A percentile compares a stretch with the other conserved stretches of the same genome.
These are phyloP conservation scores for Cornus controversa DNA, from an alignment of 148 eudicot species.

Conservation along the genomic window DNA sequence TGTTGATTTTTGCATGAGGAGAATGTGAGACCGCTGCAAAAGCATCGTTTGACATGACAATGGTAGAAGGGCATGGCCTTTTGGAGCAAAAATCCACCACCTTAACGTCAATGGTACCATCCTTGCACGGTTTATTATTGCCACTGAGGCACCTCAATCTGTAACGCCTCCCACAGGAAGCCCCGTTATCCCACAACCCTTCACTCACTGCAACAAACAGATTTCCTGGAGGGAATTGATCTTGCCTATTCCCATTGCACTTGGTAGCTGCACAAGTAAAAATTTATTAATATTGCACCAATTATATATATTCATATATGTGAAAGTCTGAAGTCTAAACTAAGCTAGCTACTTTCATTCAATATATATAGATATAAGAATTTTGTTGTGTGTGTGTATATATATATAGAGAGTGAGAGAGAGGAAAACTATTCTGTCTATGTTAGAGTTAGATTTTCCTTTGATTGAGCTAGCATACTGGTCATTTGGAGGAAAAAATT, in stretches of 20 bases:
- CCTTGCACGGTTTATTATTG: constrained; percentile 30
- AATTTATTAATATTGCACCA: too few species aligned
- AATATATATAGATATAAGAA: too few species aligned
- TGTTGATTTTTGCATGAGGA: constrained; percentile 26
- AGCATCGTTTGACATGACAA: constrained; percentile 31
- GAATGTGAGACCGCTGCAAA: constrained; percentile 24
- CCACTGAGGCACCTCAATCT: constrained; percentile 42
- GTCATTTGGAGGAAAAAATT: not conserved
- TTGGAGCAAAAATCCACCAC: constrained; percentile 34
- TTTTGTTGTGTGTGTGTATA: too few species aligned
- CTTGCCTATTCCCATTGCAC: constrained; percentile 36
- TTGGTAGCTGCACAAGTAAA: constrained; percentile 30
- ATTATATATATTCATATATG: too few species aligned
- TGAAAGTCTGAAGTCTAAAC: too few species aligned
- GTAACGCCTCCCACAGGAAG: constrained; percentile 52
- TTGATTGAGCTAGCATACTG: too few species aligned
- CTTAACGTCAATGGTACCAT: constrained; percentile 22
- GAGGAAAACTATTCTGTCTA: too few species aligned
- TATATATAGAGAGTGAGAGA: too few species aligned
- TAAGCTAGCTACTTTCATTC: too few species aligned
- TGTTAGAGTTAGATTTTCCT: too few species aligned
- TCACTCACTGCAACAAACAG: constrained; percentile 42
- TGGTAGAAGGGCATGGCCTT: constrained; percentile 35
- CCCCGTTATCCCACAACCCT: constrained; percentile 54
- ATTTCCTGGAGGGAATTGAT: constrained; percentile 43